Base-by-base conservation (phyloP, 306 rosid species). In the Oxytropis ochrocephala region DNA sequence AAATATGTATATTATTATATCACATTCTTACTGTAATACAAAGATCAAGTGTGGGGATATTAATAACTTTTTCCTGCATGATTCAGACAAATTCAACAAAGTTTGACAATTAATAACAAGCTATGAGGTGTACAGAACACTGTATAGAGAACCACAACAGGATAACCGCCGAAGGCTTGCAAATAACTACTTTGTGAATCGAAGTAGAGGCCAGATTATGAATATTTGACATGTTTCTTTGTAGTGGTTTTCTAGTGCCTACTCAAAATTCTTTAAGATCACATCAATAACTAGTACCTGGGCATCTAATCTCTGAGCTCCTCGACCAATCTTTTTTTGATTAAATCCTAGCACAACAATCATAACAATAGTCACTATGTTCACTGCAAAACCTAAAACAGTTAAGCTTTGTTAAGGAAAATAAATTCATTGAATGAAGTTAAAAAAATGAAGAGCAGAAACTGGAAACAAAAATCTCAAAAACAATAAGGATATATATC, bases 401-500 rank as follows among this genome's bases (percentile, higher is more conserved):
- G 97, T 93, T 93, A 75, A 9, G 62, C 41, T 11, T 63, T 55
- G 75, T 85, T 79, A 86, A 89, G 97, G 91, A 75, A 78, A 72
- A 78, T 33, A 70, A 81, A 70, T 46, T 67, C 56, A 56, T 27
- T 12, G 2, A 52, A 47, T 7, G 1, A 38, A 38, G 8, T 8
- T 7, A 38, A 42, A 8, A 18, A 73, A 32, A 46, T 11, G 8
- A 17, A 44, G 50, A 19, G 51, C 35, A 44, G 21, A 74, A 85
- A 65, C 18, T 27, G 36, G 47, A 54, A 18, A 32, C 72, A 11
- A 70, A 68, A 52, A 51, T 51, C 36, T 50, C n/a, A 51, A 19
- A 39, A 65, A 1, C 3, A 32, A 56, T 32, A 84, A 93, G 97
- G 98, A 93, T 93, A 93, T 93, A 88, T 75, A 76, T 90, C 82